A percentile compares a stretch with the other conserved stretches of the same genome.
Conservation (phyloP, 495 filamentous ascomycete genomes). For the Xylaria telfairii region DNA sequence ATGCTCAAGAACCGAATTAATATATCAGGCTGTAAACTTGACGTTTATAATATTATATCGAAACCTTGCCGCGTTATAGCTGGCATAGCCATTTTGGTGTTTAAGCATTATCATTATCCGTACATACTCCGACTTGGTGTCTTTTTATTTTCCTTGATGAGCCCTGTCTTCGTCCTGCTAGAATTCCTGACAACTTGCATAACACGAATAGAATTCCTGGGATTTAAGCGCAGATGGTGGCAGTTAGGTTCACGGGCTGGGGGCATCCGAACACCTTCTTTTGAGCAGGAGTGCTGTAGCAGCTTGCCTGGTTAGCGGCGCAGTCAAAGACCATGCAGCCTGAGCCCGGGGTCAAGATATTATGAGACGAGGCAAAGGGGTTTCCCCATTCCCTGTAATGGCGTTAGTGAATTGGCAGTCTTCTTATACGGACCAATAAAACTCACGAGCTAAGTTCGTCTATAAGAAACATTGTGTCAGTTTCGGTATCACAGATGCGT, state of each 20-base stretch:
- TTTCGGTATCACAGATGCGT: neutral
- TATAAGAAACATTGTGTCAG: slow-evolving; percentile 29
- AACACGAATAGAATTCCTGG: neutral
- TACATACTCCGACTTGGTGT: neutral
- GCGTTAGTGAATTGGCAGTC: neutral
- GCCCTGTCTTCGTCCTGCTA: slow-evolving; percentile 11
- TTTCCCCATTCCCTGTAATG: slow-evolving; percentile 34
- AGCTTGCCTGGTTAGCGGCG: slow-evolving; percentile 28
- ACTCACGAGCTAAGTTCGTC: slow-evolving; percentile 39
- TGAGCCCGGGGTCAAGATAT: slow-evolving; percentile 29
- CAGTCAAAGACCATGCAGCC: slow-evolving; percentile 41
- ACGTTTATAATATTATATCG: neutral
- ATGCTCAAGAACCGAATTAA: neutral
- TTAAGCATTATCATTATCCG: slow-evolving; percentile 6
- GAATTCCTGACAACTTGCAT: neutral
- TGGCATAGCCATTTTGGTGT: neutral
- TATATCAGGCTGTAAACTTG: neutral
- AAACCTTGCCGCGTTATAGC: neutral
- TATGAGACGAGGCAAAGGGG: slow-evolving; percentile 35
- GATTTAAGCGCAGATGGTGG: slow-evolving; percentile 25
- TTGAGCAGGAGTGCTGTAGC: slow-evolving; percentile 33
- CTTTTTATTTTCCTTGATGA: neutral
- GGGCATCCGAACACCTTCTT: slow-evolving; percentile 41
- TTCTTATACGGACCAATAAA: neutral
- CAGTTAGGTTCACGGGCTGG: slow-evolving; percentile 33